Conservation (phyloP, 2,329 filamentous ascomycete species). For the Cryphonectria parasitica region DNA sequence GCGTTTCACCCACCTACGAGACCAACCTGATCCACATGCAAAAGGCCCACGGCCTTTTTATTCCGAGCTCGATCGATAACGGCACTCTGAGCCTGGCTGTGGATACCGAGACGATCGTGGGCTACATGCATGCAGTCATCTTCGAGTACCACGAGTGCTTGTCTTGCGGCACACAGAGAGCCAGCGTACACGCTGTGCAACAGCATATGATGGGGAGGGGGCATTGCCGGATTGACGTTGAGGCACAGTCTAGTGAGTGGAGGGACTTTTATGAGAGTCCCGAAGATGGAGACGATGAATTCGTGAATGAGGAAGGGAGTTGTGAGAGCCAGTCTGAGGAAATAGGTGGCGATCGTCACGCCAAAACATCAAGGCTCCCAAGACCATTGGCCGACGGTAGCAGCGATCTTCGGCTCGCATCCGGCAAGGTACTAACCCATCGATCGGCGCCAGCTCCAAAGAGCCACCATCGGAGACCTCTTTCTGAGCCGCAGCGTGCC, state of each 20-base stretch:
- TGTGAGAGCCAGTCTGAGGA: neutral
- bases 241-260: conserved; percentile 38
- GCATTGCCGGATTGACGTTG: conserved; percentile 46
- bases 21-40: conserved; percentile 50
- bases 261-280: conserved; percentile 41
- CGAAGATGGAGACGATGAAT: neutral
- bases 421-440: conserved; percentile 40
- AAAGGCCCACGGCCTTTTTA: conserved; percentile 47
- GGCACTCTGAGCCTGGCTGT: conserved; percentile 41
- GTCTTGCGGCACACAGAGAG: conserved; percentile 47
- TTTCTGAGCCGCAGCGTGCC: neutral
- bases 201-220: conserved; percentile 52
- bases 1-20: conserved; percentile 35
- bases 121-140: conserved; percentile 51
- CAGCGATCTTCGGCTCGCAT: conserved; percentile 38
- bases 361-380: neutral
- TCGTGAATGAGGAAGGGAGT: neutral
- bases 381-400: conserved; percentile 25
- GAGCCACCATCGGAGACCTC: conserved; percentile 1
- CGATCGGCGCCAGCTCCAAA: conserved; percentile 30
- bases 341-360: neutral
- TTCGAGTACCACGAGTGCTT: conserved; percentile 51
- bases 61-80: conserved; percentile 39
- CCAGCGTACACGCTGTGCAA: conserved; percentile 46
- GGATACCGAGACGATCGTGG: conserved; percentile 48